Base-by-base conservation (phyloP, 169 alveolate genomes). In the Eimeria necatrix region DNA sequence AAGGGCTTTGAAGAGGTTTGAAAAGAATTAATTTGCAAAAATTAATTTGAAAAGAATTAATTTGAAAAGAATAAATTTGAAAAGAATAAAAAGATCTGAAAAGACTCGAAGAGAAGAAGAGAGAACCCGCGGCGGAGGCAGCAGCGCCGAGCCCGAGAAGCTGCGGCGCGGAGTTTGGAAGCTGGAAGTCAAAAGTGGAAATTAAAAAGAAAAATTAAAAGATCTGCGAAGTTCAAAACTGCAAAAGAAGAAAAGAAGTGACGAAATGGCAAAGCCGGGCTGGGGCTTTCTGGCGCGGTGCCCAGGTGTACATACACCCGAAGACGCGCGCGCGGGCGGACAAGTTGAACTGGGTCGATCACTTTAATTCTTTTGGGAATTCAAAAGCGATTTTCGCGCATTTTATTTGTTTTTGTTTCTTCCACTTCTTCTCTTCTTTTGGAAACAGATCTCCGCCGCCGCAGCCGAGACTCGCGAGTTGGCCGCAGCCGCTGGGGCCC, bases 231-330 rank as follows among this genome's bases (percentile, higher is more conserved):
- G 41, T 4, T 1, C 56, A 26, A 8, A 51, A 46, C 9, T 24
- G 5, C 41, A 20, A 46, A 26, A 4, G 51, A 4, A 3, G 14
- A 74, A 16, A 74, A 24, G 22, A 68, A 4, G 16, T 22, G 22
- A 7, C 10, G 16, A 68, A 22, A 0, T 68, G 49, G 14, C 46
- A n/a, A 9, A 22, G 26, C n/a, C 78, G 78, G 41, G 46, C 46
- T 22, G 46, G 48, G 9, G 9, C 49, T 5, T 22, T 32, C 41
- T 32, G 41, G 41, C 41, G 0, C 78, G 78, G 26, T 68, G 22
- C 48, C 26, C 49, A n/a, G 78, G 51, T 68, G 78, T 68, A 68
- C 78, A 48, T 68, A 68, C 78, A 68, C 51, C 78, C 78, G 51
- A 22, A 8, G 14, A 68, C n/a, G 9, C 16, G 22, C 73, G 7